Base-by-base conservation (phyloP, 805 yeast species). In the Saccharomycopsis javanensis region DNA sequence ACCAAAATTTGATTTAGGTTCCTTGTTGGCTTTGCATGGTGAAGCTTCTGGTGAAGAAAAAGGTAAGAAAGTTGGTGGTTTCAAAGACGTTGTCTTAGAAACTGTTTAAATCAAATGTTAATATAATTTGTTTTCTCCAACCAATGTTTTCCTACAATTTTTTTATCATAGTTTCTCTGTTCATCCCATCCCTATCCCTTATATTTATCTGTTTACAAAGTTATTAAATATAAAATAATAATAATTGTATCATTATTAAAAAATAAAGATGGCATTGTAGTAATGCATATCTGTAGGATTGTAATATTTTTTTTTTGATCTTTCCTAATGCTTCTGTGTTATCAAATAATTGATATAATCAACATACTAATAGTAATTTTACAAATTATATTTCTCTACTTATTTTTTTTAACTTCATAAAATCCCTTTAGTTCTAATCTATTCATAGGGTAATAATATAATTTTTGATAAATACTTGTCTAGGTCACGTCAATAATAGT, bases 51-150 rank as follows among this genome's bases (percentile, higher is more conserved):
- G 85, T 74, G 96, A 91, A 76, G 96, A 94, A 78, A 89, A 96
- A 75, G 97, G 97, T 79, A 91, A 92, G 87, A 91, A 91, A 79
- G 92, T 92, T 72, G 75, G 85, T 68, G 96, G 95, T 77, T 92
- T 90, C 95, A 91, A 92, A 83, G 99, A 92, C 78, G 97, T 88
- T 76, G 89, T 94, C 75, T 89, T 94, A 79, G 98, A 92, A 83
- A 75, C 92, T 74, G 98, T 92, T 75, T 92, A 89, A 85, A 72
- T 48, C 48, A 42, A 42, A 42, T 42, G 48, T 31, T 31, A 31
- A 31, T 31, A 15, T 16, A 33, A 18, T 27, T 51, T 23, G 16
- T 30, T 31, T 34, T 25, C 25, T 20, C 23, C 23, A 3, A 38
- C 28, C 48, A 42, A 42, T 20, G 48, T 42, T 42, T 42, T 42